Percentiles rank a stretch among this genome's conserved stretches.
These are phyloP conservation scores for Scenedesmus sp. DNA, from an alignment of 163 green algal species.

Conservation along the genomic window DNA sequence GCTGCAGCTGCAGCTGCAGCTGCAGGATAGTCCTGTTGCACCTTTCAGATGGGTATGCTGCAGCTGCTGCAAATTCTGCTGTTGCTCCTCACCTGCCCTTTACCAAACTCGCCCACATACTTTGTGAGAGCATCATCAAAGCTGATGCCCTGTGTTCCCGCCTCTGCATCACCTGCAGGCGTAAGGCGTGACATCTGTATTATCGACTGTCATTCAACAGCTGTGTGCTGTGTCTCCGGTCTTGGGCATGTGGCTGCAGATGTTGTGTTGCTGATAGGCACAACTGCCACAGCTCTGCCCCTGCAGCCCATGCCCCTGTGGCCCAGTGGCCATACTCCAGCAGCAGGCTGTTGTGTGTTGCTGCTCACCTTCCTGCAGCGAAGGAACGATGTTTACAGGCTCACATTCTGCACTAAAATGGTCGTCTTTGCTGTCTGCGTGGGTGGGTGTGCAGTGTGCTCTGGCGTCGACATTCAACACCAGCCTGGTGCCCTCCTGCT, in stretches of 20 bases:
- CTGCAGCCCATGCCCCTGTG: background rate
- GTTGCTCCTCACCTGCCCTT: constrained; percentile 32
- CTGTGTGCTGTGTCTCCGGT: background rate
- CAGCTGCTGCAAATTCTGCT: background rate
- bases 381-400: background rate
- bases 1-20: no score
- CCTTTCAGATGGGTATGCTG: background rate
- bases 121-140: constrained; percentile 52
- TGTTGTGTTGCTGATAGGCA: background rate
- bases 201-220: background rate
- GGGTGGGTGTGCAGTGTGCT: background rate
- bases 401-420: background rate
- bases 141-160: constrained; percentile 26
- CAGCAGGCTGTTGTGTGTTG: background rate
- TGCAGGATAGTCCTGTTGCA: background rate
- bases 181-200: background rate
- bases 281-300: background rate
- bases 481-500: background rate
- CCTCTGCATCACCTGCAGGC: background rate
- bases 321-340: background rate
- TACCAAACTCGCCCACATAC: constrained; percentile 49
- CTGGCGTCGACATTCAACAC: background rate
- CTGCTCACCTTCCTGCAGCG: background rate
- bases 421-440: background rate
- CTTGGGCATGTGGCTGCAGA: background rate